These are phyloP conservation scores for Monilinia vaccinii-corymbosi DNA, from an alignment of 2,329 filamentous ascomycete genomes.

Conservation along the genomic window DNA sequence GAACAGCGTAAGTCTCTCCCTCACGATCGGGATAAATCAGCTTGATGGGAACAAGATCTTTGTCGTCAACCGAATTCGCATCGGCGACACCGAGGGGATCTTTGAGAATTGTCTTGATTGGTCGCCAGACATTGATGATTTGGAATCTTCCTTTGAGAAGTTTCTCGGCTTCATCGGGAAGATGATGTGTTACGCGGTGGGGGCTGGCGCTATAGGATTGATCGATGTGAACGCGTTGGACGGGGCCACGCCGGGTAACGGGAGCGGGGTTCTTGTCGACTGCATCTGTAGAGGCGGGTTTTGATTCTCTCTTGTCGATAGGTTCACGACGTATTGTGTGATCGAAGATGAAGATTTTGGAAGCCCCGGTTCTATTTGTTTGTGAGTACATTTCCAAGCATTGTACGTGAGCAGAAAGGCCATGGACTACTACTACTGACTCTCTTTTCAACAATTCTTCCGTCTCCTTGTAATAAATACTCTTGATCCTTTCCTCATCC, in stretches of 20 bases:
- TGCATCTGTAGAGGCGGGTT: not conserved
- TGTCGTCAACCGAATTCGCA: conserved; percentile 39
- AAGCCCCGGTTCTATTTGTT: conserved; percentile 43
- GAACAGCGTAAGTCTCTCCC: conserved; percentile 14
- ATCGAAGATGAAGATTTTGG: conserved; percentile 51
- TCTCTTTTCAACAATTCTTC: conserved; percentile 31
- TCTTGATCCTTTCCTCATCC: conserved; percentile 31
- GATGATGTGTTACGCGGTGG: conserved; percentile 36
- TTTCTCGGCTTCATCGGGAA: conserved; percentile 35
- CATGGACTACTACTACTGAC: conserved; percentile 15
- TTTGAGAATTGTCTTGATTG: conserved; percentile 40
- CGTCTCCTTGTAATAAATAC: conserved; percentile 30
- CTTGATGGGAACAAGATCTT: conserved; percentile 39
- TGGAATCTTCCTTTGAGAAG: conserved; percentile 40
- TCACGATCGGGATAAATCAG: conserved; percentile 32
- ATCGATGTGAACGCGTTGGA: conserved; percentile 48
- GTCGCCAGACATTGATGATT: conserved; percentile 46
- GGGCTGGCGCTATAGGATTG: conserved; percentile 40
- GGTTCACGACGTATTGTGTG: conserved; percentile 46
- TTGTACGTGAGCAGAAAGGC: not conserved
- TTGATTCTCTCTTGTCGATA: conserved; percentile 18
- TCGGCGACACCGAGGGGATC: conserved; percentile 48
- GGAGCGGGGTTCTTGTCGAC: not conserved
- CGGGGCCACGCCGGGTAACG: conserved; percentile 33
- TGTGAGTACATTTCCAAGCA: not conserved